Percentiles rank a stretch among this genome's conserved stretches.
phyloP scores from a whole-genome alignment of 177 flowering plant genomes.

The Vitis hybrid region DNA sequence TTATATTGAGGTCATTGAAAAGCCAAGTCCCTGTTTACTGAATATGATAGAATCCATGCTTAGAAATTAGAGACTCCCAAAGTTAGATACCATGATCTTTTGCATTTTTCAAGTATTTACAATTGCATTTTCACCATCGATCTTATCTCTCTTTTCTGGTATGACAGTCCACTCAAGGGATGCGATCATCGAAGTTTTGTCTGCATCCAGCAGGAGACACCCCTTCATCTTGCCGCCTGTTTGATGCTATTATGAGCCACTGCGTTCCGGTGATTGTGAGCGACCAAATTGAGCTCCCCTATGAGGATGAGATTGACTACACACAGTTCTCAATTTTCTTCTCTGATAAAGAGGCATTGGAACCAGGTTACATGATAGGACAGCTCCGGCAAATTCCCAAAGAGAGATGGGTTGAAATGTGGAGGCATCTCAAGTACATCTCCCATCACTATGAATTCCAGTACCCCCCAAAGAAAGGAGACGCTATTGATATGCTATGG shows the following conservation, averaged over 20 bases:
- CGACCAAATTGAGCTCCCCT: constrained; percentile 92
- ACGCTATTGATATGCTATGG: constrained; percentile 94
- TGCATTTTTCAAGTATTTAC: not conserved
- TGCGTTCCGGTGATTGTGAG: constrained; percentile 97
- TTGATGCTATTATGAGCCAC: constrained; percentile 95
- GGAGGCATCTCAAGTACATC: constrained; percentile 65
- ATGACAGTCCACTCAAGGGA: constrained; percentile 74
- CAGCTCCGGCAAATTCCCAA: constrained; percentile 64
- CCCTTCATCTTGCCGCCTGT: constrained; percentile 94
- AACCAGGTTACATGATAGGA: constrained; percentile 65
- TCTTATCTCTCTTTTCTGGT: constrained; percentile 16
- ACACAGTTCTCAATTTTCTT: constrained; percentile 75
- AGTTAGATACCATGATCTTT: not conserved
- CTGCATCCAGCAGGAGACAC: constrained; percentile 96
- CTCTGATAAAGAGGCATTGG: constrained; percentile 71
- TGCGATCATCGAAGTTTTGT: constrained; percentile 94
- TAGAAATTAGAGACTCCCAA: too few relatives aligned
- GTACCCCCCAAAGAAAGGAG: constrained; percentile 76
- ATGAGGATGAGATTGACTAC: constrained; percentile 87
- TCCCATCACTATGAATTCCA: constrained; percentile 88
- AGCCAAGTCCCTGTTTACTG: too few relatives aligned
- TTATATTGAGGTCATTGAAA: too few relatives aligned
- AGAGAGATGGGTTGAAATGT: constrained; percentile 83
- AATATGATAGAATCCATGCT: too few relatives aligned
- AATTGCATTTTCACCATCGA: constrained; percentile 9